Conservation (phyloP, 1,139 yeast genomes). For the Taphrina sp. region DNA sequence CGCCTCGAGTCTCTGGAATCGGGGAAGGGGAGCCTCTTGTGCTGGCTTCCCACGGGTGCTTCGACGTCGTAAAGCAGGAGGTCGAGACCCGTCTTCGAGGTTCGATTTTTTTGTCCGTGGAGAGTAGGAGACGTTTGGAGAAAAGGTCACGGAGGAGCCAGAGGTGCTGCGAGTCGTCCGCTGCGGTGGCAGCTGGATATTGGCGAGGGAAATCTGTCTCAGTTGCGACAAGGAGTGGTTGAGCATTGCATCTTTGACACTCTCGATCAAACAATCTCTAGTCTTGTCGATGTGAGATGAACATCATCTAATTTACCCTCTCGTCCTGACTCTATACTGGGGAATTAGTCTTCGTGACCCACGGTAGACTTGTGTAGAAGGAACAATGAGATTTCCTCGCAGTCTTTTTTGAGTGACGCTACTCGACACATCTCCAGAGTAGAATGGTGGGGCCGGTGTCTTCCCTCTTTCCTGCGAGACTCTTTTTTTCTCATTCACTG, state of each 20-base stretch:
- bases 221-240: slow-evolving; percentile 26
- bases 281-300: no score
- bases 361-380: no score
- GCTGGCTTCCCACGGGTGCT: slow-evolving; percentile 14
- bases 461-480: no score
- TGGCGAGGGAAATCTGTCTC: slow-evolving; percentile 16
- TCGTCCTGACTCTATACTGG: no score
- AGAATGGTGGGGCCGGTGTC: no score
- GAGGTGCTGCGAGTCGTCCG: neutral
- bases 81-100: slow-evolving; percentile 3
- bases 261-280: no score
- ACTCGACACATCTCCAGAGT: no score
- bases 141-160: neutral
- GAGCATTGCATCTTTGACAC: slow-evolving; percentile 30
- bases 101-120: neutral
- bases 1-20: slow-evolving; percentile 5
- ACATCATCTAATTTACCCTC: no score
- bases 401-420: no score
- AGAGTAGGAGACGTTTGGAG: neutral
- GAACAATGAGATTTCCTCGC: no score
- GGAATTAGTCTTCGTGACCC: no score
- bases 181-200: neutral
- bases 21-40: neutral
- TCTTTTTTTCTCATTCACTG: no score
- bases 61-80: slow-evolving; percentile 19